Base-by-base conservation (phyloP, 2,329 filamentous ascomycete species). In the Nothopassalora personata region DNA sequence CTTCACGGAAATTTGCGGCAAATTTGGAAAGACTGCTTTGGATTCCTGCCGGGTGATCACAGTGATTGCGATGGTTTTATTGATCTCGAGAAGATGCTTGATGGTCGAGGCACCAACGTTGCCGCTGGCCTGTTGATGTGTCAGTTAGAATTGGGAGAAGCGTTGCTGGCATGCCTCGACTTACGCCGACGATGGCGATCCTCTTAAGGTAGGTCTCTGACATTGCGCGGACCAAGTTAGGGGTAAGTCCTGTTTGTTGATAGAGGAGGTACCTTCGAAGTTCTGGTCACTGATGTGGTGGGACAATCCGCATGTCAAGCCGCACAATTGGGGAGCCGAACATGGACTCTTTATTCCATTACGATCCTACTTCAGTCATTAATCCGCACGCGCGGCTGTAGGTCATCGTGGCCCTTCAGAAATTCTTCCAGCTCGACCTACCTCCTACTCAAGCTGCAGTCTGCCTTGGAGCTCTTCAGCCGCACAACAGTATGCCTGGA, bases 11-110 rank as follows among this genome's bases (percentile, higher is more conserved):
- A 69, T 46, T 47, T 58, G 63, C 0, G 71, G 68, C 0, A 74
- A 72, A 30, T 52, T 28, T 8, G 66, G 66, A 39, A 63, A 68
- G 59, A 47, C 66, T 31, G 82, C 83, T 5, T 59, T 73, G 69
- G 70, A 73, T 64, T 61, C 72, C 28, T 61, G 39, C 31, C 75
- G 74, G 30, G 73, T 70, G 56, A 78, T 63, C 54, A 74, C 70
- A 0, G 75, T 77, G 50, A 77, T 64, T 11, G 64, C 62, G 64
- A 72, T 68, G 33, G 63, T 66, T 48, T 61, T 61, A 8, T 56
- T 46, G 34, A 62, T 64, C 30, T 65, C 62, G 54, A 74, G 67
- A 28, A 77, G 66, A 18, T 66, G 64, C n/a, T 67, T 66, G 28
- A 69, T 64, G 10, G 72, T 70, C 23, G 65, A 64, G 54, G 69